A percentile compares a stretch with the other conserved stretches of the same genome.
Evolutionary conservation across 148 eudicot genomes (phyloP).

Genomic region (Pouteria glomerata): DNA sequence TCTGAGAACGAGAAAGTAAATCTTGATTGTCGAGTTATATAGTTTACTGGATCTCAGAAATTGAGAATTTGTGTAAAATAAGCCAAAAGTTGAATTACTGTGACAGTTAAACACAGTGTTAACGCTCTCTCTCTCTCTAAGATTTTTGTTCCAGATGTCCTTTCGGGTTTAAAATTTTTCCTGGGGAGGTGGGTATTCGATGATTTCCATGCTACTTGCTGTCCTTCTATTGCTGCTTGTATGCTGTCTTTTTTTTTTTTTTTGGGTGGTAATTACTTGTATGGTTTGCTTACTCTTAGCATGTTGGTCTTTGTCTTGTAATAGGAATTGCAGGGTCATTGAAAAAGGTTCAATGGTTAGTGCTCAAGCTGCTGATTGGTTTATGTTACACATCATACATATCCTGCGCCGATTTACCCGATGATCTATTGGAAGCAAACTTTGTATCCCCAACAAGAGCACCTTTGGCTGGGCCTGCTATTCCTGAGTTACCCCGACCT

Average conservation of each 20-base stretch:
- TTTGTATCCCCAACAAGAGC: constrained; percentile 26
- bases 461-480: constrained; percentile 22
- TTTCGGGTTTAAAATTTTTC: background rate
- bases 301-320: background rate
- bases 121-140: too few species aligned
- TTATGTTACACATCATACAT: constrained; percentile 24
- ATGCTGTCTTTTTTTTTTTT: too few species aligned
- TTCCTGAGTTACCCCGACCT: constrained; percentile 24
- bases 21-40: background rate
- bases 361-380: constrained; percentile 39
- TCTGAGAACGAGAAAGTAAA: background rate
- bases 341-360: constrained; percentile 19
- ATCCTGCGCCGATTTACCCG: constrained; percentile 23
- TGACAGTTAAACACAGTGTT: too few species aligned
- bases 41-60: background rate
- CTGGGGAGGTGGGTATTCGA: background rate
- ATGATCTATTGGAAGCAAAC: constrained; percentile 19
- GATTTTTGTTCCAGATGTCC: background rate
- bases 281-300: background rate
- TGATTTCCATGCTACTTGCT: background rate
- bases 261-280: too few species aligned
- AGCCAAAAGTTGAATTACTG: background rate
- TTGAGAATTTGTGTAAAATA: background rate
- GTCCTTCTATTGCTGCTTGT: constrained; percentile 4
- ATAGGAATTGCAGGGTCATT: constrained; percentile 35